Conservation (phyloP, 1,139 yeast species). For the Pichia norvegensis region DNA sequence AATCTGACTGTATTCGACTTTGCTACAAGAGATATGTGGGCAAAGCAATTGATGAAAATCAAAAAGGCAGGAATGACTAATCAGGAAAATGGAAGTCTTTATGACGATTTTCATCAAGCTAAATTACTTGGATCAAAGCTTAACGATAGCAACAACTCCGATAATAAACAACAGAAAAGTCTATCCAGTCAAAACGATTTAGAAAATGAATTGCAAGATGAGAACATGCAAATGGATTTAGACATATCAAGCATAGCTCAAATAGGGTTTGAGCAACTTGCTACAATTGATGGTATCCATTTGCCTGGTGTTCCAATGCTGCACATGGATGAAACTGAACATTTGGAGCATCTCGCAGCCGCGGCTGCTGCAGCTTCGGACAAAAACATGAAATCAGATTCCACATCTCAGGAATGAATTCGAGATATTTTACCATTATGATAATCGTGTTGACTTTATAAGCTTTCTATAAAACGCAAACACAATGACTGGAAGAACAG, state of each 20-base stretch:
- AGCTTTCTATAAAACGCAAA: neutral
- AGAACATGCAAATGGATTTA: neutral
- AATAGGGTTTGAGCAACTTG: neutral
- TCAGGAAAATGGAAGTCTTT: neutral
- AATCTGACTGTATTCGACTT: conserved; percentile 35
- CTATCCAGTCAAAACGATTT: neutral
- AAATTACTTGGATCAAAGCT: neutral
- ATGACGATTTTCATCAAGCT: neutral
- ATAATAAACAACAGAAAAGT: neutral
- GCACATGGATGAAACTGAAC: conserved; percentile 17
- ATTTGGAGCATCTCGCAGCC: conserved; percentile 27
- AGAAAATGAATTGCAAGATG: neutral
- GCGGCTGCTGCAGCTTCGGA: conserved; percentile 26
- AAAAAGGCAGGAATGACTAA: neutral
- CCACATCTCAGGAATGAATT: too few relatives aligned
- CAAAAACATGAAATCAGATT: conserved; percentile 1
- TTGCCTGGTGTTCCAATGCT: neutral
- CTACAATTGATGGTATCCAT: neutral
- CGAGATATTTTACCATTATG: too few relatives aligned
- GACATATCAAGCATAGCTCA: neutral
- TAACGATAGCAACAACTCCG: neutral
- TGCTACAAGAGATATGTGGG: conserved; percentile 34
- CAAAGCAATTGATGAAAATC: conserved; percentile 26
- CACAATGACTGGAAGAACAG: neutral
- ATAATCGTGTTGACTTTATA: too few relatives aligned